Base-by-base conservation (phyloP, 2,329 filamentous ascomycete genomes). In the Trichothecium roseum region DNA sequence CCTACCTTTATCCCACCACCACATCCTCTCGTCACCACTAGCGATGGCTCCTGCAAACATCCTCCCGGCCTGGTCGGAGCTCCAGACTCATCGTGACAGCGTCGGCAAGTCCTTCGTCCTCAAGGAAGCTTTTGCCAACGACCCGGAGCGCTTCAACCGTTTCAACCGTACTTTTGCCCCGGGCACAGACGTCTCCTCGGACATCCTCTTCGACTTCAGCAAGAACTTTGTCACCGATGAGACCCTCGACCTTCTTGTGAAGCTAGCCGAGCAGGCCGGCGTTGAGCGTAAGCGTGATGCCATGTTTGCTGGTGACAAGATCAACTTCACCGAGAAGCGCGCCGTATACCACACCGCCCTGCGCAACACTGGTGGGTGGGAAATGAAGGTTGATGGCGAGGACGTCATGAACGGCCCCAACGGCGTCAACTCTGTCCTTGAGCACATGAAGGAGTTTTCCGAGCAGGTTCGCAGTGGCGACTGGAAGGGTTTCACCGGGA, bases 391-490 rank as follows among this genome's bases (percentile, higher is more conserved):
- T 22, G 81, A 95, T 46, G 89, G 88, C 42, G 69, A 87, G 64
- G 89, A 93, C 56, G 91, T 98, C 53, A 89, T 95, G 59, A 87
- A 82, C 60, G 78, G 81, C 42, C 77, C 88, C 38, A 85, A 88
- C 52, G 91, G 80, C 38, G 89, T 95, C 59, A 88, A 94, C 58
- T 73, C 77, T 27, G 91, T 96, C 39, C 73, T 98, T 38, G 74
- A 93, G 44, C 91, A 98, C 68, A 96, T 98, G 83, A 94, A 94
- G 72, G 85, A 91, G 64, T 98, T 98, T 67, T 88, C 84, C 30
- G 85, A 94, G 66, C 82, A 94, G 65, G 81, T 98, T 39, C 78
- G 91, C 55, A 93, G 84, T 57, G 91, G 91, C 45, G 77, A 87
- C 58, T 98, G 91, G 91, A 95, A 89, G 69, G 91, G 91, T 38